Evolutionary conservation across 1,139 yeast species (phyloP), one percentile per base, ranked within the genome.

Genomic region (Pichia sp.): DNA sequence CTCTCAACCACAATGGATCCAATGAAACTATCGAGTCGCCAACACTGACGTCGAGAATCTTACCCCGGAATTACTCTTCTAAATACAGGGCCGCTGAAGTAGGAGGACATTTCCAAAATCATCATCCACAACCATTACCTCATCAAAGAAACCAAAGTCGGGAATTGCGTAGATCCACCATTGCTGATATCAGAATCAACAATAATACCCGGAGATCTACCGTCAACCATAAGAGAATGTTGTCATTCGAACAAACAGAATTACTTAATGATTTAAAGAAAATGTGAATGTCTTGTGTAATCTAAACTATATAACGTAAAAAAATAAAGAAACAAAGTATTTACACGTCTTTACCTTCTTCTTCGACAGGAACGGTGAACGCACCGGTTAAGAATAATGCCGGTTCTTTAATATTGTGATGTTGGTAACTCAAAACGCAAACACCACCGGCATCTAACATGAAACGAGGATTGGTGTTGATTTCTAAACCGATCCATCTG

Each of bases 361-460:
- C 78, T 48, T 78, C 83, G 14, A 79, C 80, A 8, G 93, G 91
- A 14, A 84, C 83, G 11, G 74, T 73, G 58, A 88, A 89, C 0
- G 96, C 93, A 46, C 91, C 91, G 3, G 89, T 87, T 50, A 91
- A 73, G 46, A 75, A 79, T 51, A 91, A 67, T 0, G 97, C 96
- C 3, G 97, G 97, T 67, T 91, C 97, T 35, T 83, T 76, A 51
- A 87, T 75, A 63, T 77, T 83, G 62, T 85, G 81, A 63, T 91
- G 98, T 60, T 88, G 95, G 66, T 91, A 91, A 58, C 94, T 83
- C 63, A 91, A 73, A 3, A 89, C 96, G 48, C 97, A 96, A 31
- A 89, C 89, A 42, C 96, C 97, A 56, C 97, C 97, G 27, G 98
- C 96, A 63, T 91, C 97, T 58, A 91, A 72, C 67, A 91, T 72